Conservation (phyloP, 2,329 filamentous ascomycete genomes). For the Xylaria hypoxylon region DNA sequence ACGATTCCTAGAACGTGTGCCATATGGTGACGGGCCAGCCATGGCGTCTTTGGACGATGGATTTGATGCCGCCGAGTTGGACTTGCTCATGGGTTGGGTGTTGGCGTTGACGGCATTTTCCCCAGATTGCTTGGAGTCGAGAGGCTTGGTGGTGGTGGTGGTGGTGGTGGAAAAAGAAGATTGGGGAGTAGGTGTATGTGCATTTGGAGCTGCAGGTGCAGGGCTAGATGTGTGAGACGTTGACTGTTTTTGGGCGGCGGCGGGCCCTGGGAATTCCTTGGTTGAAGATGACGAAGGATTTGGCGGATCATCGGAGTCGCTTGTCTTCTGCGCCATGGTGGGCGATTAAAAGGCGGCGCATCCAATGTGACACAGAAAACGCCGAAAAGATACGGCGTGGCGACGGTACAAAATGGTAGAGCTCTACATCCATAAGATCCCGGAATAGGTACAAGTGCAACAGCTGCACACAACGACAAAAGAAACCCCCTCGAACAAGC, state of each 20-base stretch:
- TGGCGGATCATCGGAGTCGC: slow-evolving; percentile 51
- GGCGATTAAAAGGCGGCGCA: slow-evolving; percentile 52
- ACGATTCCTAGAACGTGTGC: slow-evolving; percentile 93
- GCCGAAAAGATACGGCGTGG: slow-evolving; percentile 48
- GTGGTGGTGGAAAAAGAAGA: slow-evolving; percentile 32
- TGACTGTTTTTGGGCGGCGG: slow-evolving; percentile 47
- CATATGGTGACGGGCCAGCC: slow-evolving; percentile 77
- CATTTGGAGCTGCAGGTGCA: slow-evolving; percentile 43
- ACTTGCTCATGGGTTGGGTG: slow-evolving; percentile 62
- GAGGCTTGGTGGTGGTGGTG: slow-evolving; percentile 35
- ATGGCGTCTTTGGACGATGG: slow-evolving; percentile 62
- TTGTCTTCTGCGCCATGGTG: slow-evolving; percentile 53
- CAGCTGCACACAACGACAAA: slow-evolving; percentile 39
- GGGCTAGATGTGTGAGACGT: slow-evolving; percentile 49
- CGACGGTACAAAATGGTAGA: slow-evolving; percentile 42
- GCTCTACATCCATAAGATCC: slow-evolving; percentile 48
- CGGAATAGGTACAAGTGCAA: slow-evolving; percentile 42
- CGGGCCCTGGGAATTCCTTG: slow-evolving; percentile 48
- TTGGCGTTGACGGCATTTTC: slow-evolving; percentile 53
- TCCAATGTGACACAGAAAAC: slow-evolving; percentile 50
- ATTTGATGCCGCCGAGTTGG: slow-evolving; percentile 60
- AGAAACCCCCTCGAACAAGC: slow-evolving; percentile 40
- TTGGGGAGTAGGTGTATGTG: slow-evolving; percentile 34
- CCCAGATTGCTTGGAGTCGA: slow-evolving; percentile 45
- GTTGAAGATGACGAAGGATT: slow-evolving; percentile 52